Percentiles rank a stretch among this genome's conserved stretches.
Conservation (phyloP, 2,329 filamentous ascomycete species). For the Ophiostoma sp. region DNA sequence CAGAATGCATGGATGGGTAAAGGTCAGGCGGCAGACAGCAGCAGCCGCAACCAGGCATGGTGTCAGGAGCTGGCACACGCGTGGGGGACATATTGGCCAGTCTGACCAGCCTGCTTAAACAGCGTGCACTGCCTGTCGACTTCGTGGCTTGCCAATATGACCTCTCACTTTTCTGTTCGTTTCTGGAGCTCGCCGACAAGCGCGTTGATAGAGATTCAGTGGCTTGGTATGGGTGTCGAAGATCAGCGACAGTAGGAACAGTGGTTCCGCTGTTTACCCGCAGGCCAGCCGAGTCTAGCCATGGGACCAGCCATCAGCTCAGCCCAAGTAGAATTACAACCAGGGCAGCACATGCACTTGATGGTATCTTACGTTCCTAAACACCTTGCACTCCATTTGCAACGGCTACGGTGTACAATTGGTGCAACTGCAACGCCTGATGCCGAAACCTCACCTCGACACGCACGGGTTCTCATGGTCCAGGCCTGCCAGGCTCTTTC, state of each 20-base stretch:
- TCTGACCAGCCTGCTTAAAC: too few species aligned
- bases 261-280: slow-evolving; percentile 7
- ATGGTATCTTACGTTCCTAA: too few species aligned
- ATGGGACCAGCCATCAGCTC: neutral
- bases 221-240: neutral
- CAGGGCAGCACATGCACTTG: too few species aligned
- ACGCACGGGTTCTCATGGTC: neutral
- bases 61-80: neutral
- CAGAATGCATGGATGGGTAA: neutral
- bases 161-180: neutral
- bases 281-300: slow-evolving; percentile 9
- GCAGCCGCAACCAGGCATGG: neutral
- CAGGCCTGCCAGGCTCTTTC: neutral
- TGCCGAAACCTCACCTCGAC: neutral
- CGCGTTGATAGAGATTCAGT: neutral
- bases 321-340: neutral
- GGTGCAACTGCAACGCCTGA: neutral
- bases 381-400: neutral
- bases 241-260: neutral
- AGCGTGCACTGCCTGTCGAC: too few species aligned
- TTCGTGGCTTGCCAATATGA: too few species aligned
- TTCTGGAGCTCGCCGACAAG: neutral
- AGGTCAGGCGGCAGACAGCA: neutral
- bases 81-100: neutral
- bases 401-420: neutral